Conservation (phyloP, 495 filamentous ascomycete genomes). For the Aspergillus funiculosus region DNA sequence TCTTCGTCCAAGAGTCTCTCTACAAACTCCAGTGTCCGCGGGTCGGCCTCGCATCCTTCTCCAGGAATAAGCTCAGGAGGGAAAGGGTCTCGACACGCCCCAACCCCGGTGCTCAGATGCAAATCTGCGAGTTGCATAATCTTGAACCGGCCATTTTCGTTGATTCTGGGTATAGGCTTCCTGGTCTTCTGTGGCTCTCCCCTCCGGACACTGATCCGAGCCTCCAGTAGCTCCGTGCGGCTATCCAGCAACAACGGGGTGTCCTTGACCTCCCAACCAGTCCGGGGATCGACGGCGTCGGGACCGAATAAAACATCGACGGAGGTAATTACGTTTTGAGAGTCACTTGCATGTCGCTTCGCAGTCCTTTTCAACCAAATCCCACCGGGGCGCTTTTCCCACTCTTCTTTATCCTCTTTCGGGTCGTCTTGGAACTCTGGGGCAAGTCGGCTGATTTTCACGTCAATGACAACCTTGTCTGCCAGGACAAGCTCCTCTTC, state of each 20-base stretch:
- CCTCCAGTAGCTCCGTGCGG: constrained; percentile 53
- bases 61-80: constrained; percentile 60
- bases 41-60: constrained; percentile 81
- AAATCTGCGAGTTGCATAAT: constrained; percentile 92
- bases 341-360: constrained; percentile 72
- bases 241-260: constrained; percentile 62
- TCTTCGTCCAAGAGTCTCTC: constrained; percentile 77
- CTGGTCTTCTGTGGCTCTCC: constrained; percentile 54
- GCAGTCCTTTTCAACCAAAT: constrained; percentile 82
- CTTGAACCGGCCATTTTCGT: constrained; percentile 90
- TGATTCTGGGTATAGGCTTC: constrained; percentile 67
- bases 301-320: constrained; percentile 90
- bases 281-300: constrained; percentile 84
- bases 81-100: constrained; percentile 74
- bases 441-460: constrained; percentile 71
- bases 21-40: constrained; percentile 86
- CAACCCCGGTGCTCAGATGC: constrained; percentile 85
- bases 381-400: constrained; percentile 75
- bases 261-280: constrained; percentile 71
- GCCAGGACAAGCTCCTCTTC: constrained; percentile 72
- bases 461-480: constrained; percentile 79
- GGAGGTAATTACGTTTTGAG: constrained; percentile 67
- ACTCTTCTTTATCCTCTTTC: constrained; percentile 54
- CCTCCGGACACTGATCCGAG: constrained; percentile 69
- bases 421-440: constrained; percentile 55